Evolutionary conservation across 768 basidiomycete species (phyloP).

Genomic region (Hypholoma fasciculare): DNA sequence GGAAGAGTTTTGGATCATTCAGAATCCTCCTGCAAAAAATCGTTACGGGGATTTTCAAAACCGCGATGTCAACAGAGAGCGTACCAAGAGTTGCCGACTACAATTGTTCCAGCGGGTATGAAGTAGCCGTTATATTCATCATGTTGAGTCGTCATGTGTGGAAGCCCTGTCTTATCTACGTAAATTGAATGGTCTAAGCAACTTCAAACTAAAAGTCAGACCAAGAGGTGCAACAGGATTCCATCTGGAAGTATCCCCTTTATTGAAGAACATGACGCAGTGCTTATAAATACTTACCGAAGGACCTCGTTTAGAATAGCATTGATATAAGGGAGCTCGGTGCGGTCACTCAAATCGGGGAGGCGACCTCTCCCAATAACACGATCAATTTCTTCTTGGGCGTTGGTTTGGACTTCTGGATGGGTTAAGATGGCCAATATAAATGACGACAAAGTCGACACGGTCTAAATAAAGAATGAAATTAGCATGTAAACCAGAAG

Average conservation of each 20-base stretch:
- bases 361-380: constrained; percentile 24
- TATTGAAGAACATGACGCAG: constrained; percentile 22
- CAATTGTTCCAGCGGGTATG: constrained; percentile 28
- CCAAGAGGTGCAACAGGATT: constrained; percentile 17
- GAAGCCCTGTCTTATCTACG: constrained; percentile 25
- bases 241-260: constrained; percentile 28
- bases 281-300: constrained; percentile 6
- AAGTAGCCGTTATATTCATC: constrained; percentile 28
- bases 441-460: constrained; percentile 21
- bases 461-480: constrained; percentile 12
- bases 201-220: background rate
- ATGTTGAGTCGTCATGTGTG: constrained; percentile 25
- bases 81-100: constrained; percentile 30
- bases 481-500: too few relatives aligned
- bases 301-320: constrained; percentile 18
- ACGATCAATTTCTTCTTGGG: constrained; percentile 25
- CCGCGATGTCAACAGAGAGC: constrained; percentile 43
- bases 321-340: constrained; percentile 20
- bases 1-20: constrained; percentile 45
- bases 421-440: constrained; percentile 21
- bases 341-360: constrained; percentile 23
- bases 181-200: background rate
- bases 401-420: constrained; percentile 26
- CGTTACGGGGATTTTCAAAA: background rate
- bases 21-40: constrained; percentile 43